Conservation (phyloP, 2,329 filamentous ascomycete species). For the Paraphoma sp. region DNA sequence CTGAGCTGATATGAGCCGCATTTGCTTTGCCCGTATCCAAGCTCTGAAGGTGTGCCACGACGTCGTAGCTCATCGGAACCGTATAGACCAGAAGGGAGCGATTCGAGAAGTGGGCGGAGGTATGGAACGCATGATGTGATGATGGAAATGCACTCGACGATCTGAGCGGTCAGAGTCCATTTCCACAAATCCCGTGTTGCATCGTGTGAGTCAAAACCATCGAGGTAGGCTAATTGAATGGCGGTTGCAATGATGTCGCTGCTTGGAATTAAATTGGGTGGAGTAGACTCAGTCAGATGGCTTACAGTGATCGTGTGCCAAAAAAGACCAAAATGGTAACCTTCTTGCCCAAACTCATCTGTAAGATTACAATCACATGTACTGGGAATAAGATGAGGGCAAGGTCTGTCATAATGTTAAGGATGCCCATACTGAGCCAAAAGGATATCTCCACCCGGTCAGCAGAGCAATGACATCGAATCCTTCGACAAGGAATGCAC, state of each 20-base stretch:
- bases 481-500: constrained; percentile 1
- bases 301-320: constrained; percentile 39
- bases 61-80: constrained; percentile 41
- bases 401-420: constrained; percentile 45
- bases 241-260: constrained; percentile 44
- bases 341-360: constrained; percentile 44
- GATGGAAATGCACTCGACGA: constrained; percentile 45
- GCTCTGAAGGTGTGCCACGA: constrained; percentile 36
- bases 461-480: constrained; percentile 1
- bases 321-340: constrained; percentile 44
- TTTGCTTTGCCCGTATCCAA: constrained; percentile 36
- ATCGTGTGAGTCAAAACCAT: constrained; percentile 33
- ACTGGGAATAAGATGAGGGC: constrained; percentile 42
- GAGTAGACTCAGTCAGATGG: background rate
- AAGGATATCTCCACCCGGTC: constrained; percentile 29
- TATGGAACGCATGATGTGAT: constrained; percentile 46
- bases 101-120: constrained; percentile 43
- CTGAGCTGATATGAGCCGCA: constrained; percentile 39
- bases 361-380: constrained; percentile 42
- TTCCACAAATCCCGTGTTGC: constrained; percentile 42
- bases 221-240: constrained; percentile 39
- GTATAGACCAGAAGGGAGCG: constrained; percentile 41
- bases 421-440: constrained; percentile 36
- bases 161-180: constrained; percentile 42
- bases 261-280: background rate